These are phyloP conservation scores for Rhizopogon salebrosus DNA, from an alignment of 768 basidiomycete species.

Conservation along the genomic window DNA sequence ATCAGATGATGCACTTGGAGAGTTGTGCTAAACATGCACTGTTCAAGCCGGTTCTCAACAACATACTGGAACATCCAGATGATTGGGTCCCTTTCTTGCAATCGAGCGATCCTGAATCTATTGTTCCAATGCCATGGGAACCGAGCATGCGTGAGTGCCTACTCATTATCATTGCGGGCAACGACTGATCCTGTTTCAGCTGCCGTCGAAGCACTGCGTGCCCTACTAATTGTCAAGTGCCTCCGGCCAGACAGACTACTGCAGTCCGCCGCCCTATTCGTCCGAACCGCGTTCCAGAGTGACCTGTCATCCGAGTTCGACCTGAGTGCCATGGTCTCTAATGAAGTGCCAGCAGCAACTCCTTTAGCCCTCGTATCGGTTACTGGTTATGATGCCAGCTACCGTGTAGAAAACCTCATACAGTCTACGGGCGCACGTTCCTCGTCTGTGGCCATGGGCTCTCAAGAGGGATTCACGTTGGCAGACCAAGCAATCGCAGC, in stretches of 20 bases:
- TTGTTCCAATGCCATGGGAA: conserved; percentile 77
- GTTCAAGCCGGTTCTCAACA: conserved; percentile 71
- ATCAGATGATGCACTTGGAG: conserved; percentile 66
- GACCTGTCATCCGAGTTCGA: conserved; percentile 81
- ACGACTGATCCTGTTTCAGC: conserved; percentile 35
- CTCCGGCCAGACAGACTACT: conserved; percentile 89
- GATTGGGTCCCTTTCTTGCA: conserved; percentile 72
- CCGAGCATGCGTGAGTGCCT: conserved; percentile 63
- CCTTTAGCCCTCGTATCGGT: conserved; percentile 91
- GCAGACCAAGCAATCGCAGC: conserved; percentile 95
- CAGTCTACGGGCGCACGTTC: conserved; percentile 73
- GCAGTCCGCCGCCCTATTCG: conserved; percentile 76
- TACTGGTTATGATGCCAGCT: conserved; percentile 97
- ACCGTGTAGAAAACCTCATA: conserved; percentile 85
- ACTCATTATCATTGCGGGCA: not conserved
- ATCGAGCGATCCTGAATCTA: conserved; percentile 58
- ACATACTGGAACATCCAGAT: conserved; percentile 55
- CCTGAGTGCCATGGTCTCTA: conserved; percentile 67
- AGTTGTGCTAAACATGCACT: conserved; percentile 65
- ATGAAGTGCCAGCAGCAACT: conserved; percentile 75
- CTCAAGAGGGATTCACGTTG: conserved; percentile 92
- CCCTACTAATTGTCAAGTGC: conserved; percentile 80
- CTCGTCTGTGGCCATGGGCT: conserved; percentile 95
- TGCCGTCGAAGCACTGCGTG: conserved; percentile 68
- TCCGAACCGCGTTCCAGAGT: conserved; percentile 68